These are phyloP conservation scores for Spongiforma sp. DNA, from an alignment of 1,284 basidiomycete genomes.

Conservation along the genomic window DNA sequence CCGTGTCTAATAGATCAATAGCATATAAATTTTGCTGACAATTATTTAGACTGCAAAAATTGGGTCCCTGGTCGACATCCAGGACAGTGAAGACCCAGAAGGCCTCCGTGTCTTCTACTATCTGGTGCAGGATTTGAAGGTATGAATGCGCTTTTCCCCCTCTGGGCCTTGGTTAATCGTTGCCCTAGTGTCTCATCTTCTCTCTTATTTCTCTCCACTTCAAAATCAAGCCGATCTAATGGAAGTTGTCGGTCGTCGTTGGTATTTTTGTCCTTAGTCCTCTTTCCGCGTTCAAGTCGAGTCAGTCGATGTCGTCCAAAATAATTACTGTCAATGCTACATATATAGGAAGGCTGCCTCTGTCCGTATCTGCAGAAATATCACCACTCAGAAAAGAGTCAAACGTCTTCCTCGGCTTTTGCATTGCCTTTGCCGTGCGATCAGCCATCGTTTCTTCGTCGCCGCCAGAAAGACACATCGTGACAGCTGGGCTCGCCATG, in stretches of 20 bases:
- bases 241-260: too few relatives aligned
- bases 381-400: background rate
- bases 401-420: constrained; percentile 2
- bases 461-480: background rate
- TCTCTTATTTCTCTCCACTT: constrained; percentile 98
- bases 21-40: background rate
- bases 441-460: constrained; percentile 11
- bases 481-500: too few relatives aligned
- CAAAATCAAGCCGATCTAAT: constrained; percentile 99
- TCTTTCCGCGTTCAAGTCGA: too few relatives aligned
- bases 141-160: constrained; percentile 37
- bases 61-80: constrained; percentile 94
- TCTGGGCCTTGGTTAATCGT: constrained; percentile 6
- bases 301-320: too few relatives aligned
- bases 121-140: constrained; percentile 96
- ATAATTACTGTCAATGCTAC: too few relatives aligned
- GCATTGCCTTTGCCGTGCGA: constrained; percentile 5
- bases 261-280: too few relatives aligned
- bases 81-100: constrained; percentile 97
- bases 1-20: constrained; percentile 35
- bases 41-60: constrained; percentile 91
- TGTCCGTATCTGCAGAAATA: too few relatives aligned
- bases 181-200: constrained; percentile 91
- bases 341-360: too few relatives aligned
- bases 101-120: constrained; percentile 99